Base-by-base conservation (phyloP, 164 flowering plant genomes). In the Cinnamomum micranthum region DNA sequence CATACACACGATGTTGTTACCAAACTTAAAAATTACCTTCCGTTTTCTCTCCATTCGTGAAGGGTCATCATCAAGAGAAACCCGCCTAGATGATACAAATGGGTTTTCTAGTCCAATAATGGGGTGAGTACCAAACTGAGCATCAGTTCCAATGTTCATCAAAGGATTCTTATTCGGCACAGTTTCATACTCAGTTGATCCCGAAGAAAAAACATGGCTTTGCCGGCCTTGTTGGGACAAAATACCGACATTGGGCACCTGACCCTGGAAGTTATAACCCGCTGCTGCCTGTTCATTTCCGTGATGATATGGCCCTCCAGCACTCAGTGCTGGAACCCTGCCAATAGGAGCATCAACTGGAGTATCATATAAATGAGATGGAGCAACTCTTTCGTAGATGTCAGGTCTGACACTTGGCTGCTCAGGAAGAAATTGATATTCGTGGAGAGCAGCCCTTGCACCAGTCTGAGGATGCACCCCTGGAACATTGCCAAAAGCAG, bases 351-450 rank as follows among this genome's bases (percentile, higher is more conserved):
- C 79, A 73, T 88, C 92, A 73, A 74, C 65, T 31, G 86, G 82
- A 33, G 87, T 81, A 62, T 82, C 85, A 80, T 88, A 84, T 59
- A 75, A 84, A 75, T 85, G 83, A 58, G 93, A 84, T 63, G 91
- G 82, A 20, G 77, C 75, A 79, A 75, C 82, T 81, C 91, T 88
- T 72, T 88, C 94, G 79, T 85, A 83, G 22, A 85, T 23, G 7
- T 91, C 95, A 73, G 84, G 73, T 81, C 89, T 86, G n/a, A 88
- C 84, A 76, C 87, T 85, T 70, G 98, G 94, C 78, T 90, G 92
- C 86, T 92, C 94, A 9, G 95, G 98, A 75, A 94, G 92, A 87
- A 94, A 94, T 74, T 94, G 94, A 76, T 92, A 92, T 71, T 94
- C 98, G 76, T 86, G 97, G 62, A 87, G 77, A 73, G 86, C 82